Base-by-base conservation (phyloP, 1,284 basidiomycete genomes). In the Ustilago loliicola region DNA sequence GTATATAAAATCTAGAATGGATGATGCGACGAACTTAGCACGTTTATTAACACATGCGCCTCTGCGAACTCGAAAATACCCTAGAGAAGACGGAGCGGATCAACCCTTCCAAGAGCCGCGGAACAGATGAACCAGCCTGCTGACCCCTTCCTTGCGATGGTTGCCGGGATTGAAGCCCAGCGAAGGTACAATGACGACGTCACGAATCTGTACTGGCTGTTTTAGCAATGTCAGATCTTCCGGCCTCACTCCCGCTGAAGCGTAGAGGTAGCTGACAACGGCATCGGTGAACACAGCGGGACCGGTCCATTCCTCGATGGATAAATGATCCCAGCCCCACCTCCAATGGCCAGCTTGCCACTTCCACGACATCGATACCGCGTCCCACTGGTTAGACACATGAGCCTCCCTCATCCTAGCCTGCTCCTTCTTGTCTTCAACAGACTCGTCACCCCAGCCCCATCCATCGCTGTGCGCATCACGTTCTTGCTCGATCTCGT, bases 251-350 rank as follows among this genome's bases (percentile, higher is more conserved):
- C 77, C 74, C 0, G 77, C 75, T 2, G 57, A 58, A 4, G 77
- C 77, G 27, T 77, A 70, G 21, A 79, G 55, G 21, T 79, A 79
- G 52, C 74, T 77, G 19, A 77, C 51, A 9, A 77, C 62, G 1
- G 74, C 42, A 55, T 79, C 77, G 1, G 77, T 79, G 19, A 42
- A 79, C 5, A 77, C 77, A 3, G 77, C 77, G 0, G 77, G 77
- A 1, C 77, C 77, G 0, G 77, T 79, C 77, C 77, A 79, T 25
- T 79, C 77, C 32, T 79, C 77, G 4, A 79, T 71, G 5, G 54
- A 54, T 13, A 73, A 32, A 5, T 47, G 53, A 36, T 77, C 47
- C 77, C 77, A 79, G 7, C 70, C 77, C 61, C 62, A 69, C 23
- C 73, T 57, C 77, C 77, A 79, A 15, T 63, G 53, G 15, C 77